Base-by-base conservation (phyloP, 768 basidiomycete species). In the Xanthoconium purpureum region DNA sequence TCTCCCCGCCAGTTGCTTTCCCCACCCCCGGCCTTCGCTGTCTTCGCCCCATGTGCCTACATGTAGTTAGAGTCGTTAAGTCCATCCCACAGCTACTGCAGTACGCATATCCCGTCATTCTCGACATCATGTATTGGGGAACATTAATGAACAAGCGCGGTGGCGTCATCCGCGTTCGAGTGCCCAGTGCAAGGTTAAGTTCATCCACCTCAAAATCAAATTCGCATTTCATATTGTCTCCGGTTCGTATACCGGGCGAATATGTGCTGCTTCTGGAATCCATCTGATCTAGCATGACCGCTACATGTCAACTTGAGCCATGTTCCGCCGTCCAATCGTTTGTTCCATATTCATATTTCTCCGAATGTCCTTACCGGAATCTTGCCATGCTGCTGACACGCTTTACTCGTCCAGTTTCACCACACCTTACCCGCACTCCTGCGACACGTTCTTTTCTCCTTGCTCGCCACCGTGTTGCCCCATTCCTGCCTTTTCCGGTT, bases 371-470 rank as follows among this genome's bases (percentile, higher is more conserved):
- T 66, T 69, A 69, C 60, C 62, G 59, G 52, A 54, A 62, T 61
- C 54, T 73, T 70, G 77, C 81, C 82, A 84, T 77, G 85, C 82
- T 76, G 80, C 74, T 74, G 77, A 76, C 87, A 84, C 83, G 85
- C 80, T 76, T 75, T 68, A 61, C 60, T 63, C 58, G 50, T 47
- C 65, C 73, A 65, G 63, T 62, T 60, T 65, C 53, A 66, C 72
- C 70, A 63, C 80, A 78, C 80, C 81, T 77, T 80, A 77, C 80
- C 84, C 80, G 83, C 83, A 80, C 77, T 76, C 79, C 74, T 77
- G 75, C 73, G 80, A 79, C 84, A 85, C 81, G 84, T 84, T 84
- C 72, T 69, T 73, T 70, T 75, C 72, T 73, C 74, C 67, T 70
- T 71, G 63, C 72, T 73, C 73, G 70, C 83, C 83, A 79, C 70